phyloP scores from a whole-genome alignment of 2,329 filamentous ascomycete species.

The Chaetomium globosum region DNA sequence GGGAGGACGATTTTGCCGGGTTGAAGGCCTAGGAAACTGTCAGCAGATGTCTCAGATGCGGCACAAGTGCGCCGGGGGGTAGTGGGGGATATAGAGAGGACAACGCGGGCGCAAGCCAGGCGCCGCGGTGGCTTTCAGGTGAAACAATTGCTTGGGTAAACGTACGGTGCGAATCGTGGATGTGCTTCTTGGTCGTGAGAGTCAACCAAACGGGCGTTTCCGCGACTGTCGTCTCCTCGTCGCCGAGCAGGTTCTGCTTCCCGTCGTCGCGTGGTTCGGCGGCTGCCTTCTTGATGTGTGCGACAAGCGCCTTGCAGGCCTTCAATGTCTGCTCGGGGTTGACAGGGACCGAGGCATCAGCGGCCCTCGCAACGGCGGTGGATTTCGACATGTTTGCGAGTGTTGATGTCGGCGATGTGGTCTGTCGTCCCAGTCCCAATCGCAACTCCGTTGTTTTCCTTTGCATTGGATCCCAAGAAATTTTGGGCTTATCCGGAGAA shows the following conservation, averaged over 20 bases:
- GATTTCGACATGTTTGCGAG: conserved; percentile 41
- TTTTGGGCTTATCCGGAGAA: conserved; percentile 33
- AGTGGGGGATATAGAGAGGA: background rate
- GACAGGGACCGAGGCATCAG: conserved; percentile 41
- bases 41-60: background rate
- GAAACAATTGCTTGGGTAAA: background rate
- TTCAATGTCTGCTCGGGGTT: conserved; percentile 59
- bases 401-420: conserved; percentile 20
- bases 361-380: conserved; percentile 40
- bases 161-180: conserved; percentile 60
- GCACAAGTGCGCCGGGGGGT: background rate
- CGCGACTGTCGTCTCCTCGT: conserved; percentile 44
- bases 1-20: conserved; percentile 80
- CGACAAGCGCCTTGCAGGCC: conserved; percentile 64
- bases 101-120: background rate
- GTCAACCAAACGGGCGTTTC: conserved; percentile 64
- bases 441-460: conserved; percentile 29
- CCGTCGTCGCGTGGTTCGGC: conserved; percentile 51
- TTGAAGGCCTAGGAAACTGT: conserved; percentile 57
- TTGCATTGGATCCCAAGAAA: conserved; percentile 27
- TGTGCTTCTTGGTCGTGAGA: conserved; percentile 67
- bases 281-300: conserved; percentile 62
- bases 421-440: conserved; percentile 18
- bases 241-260: conserved; percentile 61
- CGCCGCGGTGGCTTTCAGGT: too few relatives aligned